Percentiles rank a stretch among this genome's conserved stretches.
These are phyloP conservation scores for Citrus unshiu DNA, from an alignment of 345 rosid genomes.

Conservation along the genomic window DNA sequence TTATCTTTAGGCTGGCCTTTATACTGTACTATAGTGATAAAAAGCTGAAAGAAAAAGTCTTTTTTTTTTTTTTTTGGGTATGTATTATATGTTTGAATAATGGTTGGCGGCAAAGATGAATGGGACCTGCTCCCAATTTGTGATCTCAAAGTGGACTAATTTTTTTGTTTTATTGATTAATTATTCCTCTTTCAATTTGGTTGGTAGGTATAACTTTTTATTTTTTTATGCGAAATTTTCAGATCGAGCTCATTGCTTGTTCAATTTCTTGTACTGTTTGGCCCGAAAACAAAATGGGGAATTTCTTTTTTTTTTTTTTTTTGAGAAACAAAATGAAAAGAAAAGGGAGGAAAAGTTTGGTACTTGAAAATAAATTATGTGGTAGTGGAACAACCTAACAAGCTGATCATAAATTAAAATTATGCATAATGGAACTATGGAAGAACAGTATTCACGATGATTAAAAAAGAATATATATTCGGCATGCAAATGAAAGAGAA, in stretches of 20 bases:
- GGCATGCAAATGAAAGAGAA: not conserved
- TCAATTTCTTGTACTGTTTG: not conserved
- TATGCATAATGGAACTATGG: not conserved
- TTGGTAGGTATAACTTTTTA: not conserved
- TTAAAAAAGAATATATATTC: not conserved
- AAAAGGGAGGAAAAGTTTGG: not conserved
- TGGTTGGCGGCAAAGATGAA: not conserved
- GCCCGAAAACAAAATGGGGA: not conserved
- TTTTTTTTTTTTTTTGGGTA: not conserved
- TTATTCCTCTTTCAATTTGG: not conserved
- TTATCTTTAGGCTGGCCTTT: not conserved
- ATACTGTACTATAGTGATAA: not conserved
- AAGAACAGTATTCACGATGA: not conserved
- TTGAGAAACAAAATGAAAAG: too few species aligned
- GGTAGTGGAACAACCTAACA: too few species aligned
- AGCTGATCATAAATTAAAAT: not conserved
- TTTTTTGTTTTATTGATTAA: not conserved
- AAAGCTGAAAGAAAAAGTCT: not conserved
- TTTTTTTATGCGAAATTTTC: not conserved
- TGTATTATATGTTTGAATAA: not conserved
- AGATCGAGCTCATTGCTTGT: not conserved
- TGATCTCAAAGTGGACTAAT: not conserved
- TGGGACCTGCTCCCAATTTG: not conserved
- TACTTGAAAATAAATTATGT: not conserved
- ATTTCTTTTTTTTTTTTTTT: too few species aligned